Evolutionary conservation across 2,329 filamentous ascomycete genomes (phyloP), one percentile per base, ranked within the genome.

Genomic region (Madurella mycetomatis): DNA sequence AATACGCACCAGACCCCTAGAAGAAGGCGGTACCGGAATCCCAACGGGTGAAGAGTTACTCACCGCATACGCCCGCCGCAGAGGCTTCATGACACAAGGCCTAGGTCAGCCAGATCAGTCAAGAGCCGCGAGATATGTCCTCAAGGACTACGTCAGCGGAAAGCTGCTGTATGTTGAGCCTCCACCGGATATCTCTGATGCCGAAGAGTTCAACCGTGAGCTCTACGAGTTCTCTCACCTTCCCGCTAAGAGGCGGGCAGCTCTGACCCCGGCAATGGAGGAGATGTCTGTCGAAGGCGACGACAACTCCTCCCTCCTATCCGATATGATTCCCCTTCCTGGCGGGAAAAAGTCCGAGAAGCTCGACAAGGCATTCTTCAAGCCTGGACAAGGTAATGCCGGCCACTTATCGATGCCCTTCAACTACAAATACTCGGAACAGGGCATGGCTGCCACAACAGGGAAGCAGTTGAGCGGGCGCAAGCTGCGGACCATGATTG

Each of bases 91-190:
- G 54, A 96, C 92, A 5, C 86, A 88, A 51, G 94, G 94, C 65
- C 82, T 89, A 34, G 92, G 94, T 9, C 88, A 94, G 67, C 92
- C 94, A 0, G 94, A 99, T 65, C 91, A 96, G 75, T 95, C 91
- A 1, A 83, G 94, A 64, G 94, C 94, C 7, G 91, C 92, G 4
- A 83, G 94, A 50, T 88, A 90, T 63, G 80, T 99, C 15, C 81
- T 99, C 25, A 99, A 99, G 70, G 94, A 99, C 73, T 99, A 97
- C 66, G 94, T 99, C 63, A 95, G 87, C 68, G 94, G 94, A 59
- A 97, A 96, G 73, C 81, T 99, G 0, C 81, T 97, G 5, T 97
- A 87, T 74, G 94, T 91, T 62, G 86, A 92, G 65, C 92, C 94
- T 4, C 94, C 94, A 0, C 92, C 92, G 0, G 58, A 44, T 12